Conservation (phyloP, 2,329 filamentous ascomycete genomes). For the Emmonsiellopsis sp. region DNA sequence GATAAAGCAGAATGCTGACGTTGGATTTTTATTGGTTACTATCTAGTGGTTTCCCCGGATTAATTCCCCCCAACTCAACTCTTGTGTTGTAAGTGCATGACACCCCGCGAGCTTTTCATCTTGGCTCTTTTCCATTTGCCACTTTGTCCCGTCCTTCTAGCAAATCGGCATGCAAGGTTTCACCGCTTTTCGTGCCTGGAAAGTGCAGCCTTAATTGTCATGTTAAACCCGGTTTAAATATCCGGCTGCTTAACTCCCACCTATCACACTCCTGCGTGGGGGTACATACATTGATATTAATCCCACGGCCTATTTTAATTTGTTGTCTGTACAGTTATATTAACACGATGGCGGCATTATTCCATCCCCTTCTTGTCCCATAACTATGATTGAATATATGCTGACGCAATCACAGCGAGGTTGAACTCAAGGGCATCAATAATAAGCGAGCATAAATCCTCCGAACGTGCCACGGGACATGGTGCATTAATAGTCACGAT, state of each 20-base stretch:
- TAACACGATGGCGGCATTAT: background rate
- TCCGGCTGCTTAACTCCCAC: background rate
- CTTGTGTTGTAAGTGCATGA: conserved; percentile 67
- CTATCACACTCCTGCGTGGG: background rate
- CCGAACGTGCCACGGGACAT: background rate
- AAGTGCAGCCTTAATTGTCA: background rate
- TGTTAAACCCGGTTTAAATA: background rate
- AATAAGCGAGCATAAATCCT: conserved; percentile 33
- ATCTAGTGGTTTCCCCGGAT: conserved; percentile 63
- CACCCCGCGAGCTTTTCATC: background rate
- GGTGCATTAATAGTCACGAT: background rate
- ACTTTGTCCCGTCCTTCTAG: background rate
- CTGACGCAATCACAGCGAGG: conserved; percentile 44
- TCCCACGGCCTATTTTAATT: background rate
- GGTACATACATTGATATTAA: too few relatives aligned
- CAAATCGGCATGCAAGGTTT: background rate
- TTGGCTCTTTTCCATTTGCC: background rate
- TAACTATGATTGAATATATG: background rate
- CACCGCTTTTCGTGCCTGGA: conserved; percentile 2
- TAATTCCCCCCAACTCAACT: conserved; percentile 65
- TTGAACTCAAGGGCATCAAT: conserved; percentile 59
- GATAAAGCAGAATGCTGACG: background rate
- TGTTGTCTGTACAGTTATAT: background rate
- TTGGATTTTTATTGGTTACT: conserved; percentile 7
- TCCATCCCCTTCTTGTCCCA: background rate